Evolutionary conservation across 176 grass and related monocot species (phyloP), one percentile per base, ranked within the genome.

Genomic region (Zizania latifolia): DNA sequence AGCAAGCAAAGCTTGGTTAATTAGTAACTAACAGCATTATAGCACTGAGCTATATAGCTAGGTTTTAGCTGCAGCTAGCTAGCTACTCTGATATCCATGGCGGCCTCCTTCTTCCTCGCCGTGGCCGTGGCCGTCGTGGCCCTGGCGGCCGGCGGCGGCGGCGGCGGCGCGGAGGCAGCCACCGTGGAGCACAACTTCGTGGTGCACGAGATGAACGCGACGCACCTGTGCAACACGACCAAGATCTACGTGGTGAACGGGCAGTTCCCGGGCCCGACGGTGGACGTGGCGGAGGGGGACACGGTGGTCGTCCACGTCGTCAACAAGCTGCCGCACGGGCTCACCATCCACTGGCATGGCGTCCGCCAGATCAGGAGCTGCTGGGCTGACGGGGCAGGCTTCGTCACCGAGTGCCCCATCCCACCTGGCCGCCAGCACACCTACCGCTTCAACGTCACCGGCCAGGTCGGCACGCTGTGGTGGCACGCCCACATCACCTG

Each of bases 341-440:
- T 79, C 6, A 79, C 81, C 4, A 36, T 83, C 24, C 81, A 83
- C 54, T 83, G 81, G 85, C 74, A 87, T 19, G 85, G 85, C 23
- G 62, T 88, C 1, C 70, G 41, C 10, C 68, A 83, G 61, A 8
- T 72, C 0, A 19, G 53, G 0, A 80, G 71, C 54, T 67, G 66
- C 12, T 84, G 86, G 86, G 28, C 81, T 2, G 86, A 88, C 38
- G 86, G 86, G 9, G 80, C 81, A 0, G 62, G 60, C 0, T 70
- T 70, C 43, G 76, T 88, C 0, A 80, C 81, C 2, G 68, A 88
- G 28, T 88, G 86, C 34, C 86, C 81, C 10, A 75, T 88, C 51
- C 31, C 38, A 1, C 57, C 78, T 13, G 48, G 30, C 4, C 11
- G 29, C 12, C 16, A 75, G 13, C 70, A 28, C 64, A 24, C 82